Conservation (phyloP, 1,139 yeast genomes). For the Lodderomyces theae region DNA sequence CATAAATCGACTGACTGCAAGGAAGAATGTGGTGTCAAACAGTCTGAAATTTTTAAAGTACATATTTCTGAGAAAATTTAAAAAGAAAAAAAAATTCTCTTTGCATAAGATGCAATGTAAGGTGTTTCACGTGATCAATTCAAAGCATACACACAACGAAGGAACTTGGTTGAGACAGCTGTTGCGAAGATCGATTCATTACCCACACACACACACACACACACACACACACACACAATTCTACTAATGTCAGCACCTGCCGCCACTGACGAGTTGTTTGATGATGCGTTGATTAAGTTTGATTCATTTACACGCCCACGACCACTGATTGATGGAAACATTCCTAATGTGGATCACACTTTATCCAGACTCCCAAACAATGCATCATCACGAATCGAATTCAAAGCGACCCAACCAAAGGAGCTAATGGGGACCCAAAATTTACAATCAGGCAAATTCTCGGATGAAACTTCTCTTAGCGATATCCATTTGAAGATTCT, state of each 20-base stretch:
- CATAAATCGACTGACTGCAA: too few relatives aligned
- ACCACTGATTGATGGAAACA: slow-evolving; percentile 7
- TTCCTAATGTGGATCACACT: background rate
- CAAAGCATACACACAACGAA: too few relatives aligned
- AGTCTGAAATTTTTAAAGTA: too few relatives aligned
- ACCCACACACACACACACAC: too few relatives aligned
- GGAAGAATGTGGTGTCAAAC: too few relatives aligned
- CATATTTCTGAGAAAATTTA: too few relatives aligned
- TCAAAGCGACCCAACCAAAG: slow-evolving; percentile 5
- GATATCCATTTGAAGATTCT: slow-evolving; percentile 14
- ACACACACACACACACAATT: too few relatives aligned
- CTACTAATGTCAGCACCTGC: slow-evolving; percentile 6
- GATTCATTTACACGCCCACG: slow-evolving; percentile 6
- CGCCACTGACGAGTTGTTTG: slow-evolving; percentile 12
- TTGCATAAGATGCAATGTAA: background rate
- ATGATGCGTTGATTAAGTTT: slow-evolving; percentile 12
- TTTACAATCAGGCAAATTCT: slow-evolving; percentile 1
- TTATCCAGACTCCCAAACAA: slow-evolving; percentile 14
- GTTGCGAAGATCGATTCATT: too few relatives aligned
- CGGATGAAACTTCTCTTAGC: slow-evolving; percentile 8
- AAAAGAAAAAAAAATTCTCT: too few relatives aligned
- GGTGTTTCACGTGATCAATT: slow-evolving; percentile 4
- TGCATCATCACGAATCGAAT: slow-evolving; percentile 11
- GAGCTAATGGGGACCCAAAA: background rate
- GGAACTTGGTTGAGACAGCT: too few relatives aligned